Base-by-base conservation (phyloP, 2,329 filamentous ascomycete genomes). In the Fusarium sp. region DNA sequence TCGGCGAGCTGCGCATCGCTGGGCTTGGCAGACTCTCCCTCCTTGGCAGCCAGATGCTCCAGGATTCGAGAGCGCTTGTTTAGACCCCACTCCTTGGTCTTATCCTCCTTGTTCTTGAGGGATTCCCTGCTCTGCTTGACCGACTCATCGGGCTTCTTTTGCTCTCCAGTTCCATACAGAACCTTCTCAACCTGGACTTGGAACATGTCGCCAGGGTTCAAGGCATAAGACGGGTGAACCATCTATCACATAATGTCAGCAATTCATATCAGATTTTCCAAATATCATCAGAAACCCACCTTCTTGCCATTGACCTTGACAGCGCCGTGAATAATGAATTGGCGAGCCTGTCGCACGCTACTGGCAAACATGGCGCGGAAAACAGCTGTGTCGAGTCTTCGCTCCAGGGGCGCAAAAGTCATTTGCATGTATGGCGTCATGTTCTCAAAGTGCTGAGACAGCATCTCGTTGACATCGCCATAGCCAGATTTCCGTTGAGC, bases 151-250 rank as follows among this genome's bases (percentile, higher is more conserved):
- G 62, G 72, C 76, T 88, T 83, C 84, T 95, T 97, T 58, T 90
- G 89, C 29, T 89, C 88, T 68, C 97, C 97, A 1, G 95, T 98
- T 36, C 94, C 96, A 79, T 90, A 95, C 83, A 99, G 88, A 66
- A 99, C 97, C 77, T 92, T 91, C 42, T 98, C 94, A 38, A 94
- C 89, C 22, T 98, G 93, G 78, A 99, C 96, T 82, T 97, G 95
- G 88, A 99, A 99, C 91, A 99, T 94, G 82, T 99, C 97, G 77
- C 97, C 97, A 4, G 97, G 97, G 83, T 99, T 99, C 42, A 99
- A 90, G 74, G 95, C 91, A 83, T 99, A 99, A 65, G 95, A 93
- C 10, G 97, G 95, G 80, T 97, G 94, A 73, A 90, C 88, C 94
- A 98, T 98, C 96, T 98, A 40, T 54, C 18, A 14, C 16, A 42